These are phyloP conservation scores for Nicotiana undulata DNA, from an alignment of 257 asterid species.

Conservation along the genomic window DNA sequence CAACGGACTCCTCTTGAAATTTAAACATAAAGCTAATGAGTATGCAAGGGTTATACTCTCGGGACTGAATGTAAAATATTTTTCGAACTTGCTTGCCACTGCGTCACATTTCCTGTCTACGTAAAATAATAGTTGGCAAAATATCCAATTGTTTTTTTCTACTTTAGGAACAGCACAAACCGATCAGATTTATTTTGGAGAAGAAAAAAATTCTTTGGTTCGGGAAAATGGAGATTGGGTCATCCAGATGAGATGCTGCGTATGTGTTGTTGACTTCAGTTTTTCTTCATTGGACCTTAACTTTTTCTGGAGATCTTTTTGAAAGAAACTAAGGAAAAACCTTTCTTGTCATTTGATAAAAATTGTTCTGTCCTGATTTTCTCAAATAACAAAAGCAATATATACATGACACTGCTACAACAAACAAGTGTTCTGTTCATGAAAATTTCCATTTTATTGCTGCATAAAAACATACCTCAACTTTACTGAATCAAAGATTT, in stretches of 20 bases:
- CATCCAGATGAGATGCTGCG: not conserved
- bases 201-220: not conserved
- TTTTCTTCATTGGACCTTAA: not conserved
- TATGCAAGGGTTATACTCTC: too few relatives aligned
- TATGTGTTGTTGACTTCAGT: not conserved
- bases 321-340: not conserved
- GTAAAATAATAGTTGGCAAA: too few relatives aligned
- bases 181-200: not conserved
- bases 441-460: not conserved
- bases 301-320: not conserved
- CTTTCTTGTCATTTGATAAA: not conserved
- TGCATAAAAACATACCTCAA: not conserved
- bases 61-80: too few relatives aligned
- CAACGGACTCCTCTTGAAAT: too few relatives aligned
- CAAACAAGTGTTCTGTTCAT: not conserved
- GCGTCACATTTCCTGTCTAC: too few relatives aligned
- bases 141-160: not conserved
- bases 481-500: not conserved
- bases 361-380: not conserved
- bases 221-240: not conserved
- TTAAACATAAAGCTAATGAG: too few relatives aligned
- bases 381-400: not conserved
- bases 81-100: too few relatives aligned
- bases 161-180: not conserved
- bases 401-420: not conserved